Percentiles rank a stretch among this genome's conserved stretches.
Conservation (phyloP, 306 rosid genomes). For the Parietaria judaica region DNA sequence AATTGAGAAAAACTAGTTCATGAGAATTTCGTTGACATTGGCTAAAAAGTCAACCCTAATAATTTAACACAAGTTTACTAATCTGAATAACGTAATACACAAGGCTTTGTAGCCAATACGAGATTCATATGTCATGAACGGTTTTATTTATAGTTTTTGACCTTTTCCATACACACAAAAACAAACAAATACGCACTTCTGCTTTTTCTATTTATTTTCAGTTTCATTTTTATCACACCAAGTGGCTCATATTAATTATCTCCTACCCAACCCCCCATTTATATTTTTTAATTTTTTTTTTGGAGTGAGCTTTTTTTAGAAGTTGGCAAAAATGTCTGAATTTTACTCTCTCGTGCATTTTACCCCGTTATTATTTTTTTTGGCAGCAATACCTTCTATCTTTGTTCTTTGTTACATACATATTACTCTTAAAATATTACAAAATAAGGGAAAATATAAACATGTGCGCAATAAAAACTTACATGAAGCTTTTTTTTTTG, state of each 20-base stretch:
- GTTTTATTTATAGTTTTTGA: conserved; percentile 2
- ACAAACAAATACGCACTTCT: neutral
- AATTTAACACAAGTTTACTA: neutral
- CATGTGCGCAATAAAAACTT: too few species aligned
- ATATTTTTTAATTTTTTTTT: too few species aligned
- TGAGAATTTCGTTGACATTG: conserved; percentile 7
- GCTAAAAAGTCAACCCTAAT: conserved; percentile 2
- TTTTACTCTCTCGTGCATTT: too few species aligned
- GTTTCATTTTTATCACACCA: neutral
- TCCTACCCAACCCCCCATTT: neutral
- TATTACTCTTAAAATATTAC: too few species aligned
- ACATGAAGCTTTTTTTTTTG: too few species aligned
- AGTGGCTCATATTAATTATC: neutral
- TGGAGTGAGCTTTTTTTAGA: too few species aligned
- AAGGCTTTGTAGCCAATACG: conserved; percentile 2
- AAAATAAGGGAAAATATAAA: too few species aligned
- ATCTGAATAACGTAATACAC: conserved; percentile 1
- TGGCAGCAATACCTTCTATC: too few species aligned
- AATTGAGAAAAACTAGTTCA: too few species aligned
- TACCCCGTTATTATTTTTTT: too few species aligned
- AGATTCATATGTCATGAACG: conserved; percentile 14
- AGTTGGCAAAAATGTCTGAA: too few species aligned
- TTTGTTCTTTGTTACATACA: too few species aligned
- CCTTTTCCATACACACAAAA: neutral
- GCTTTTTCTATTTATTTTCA: neutral